Evolutionary conservation across 2,329 filamentous ascomycete genomes (phyloP).

Genomic region (Claviceps quebecensis): DNA sequence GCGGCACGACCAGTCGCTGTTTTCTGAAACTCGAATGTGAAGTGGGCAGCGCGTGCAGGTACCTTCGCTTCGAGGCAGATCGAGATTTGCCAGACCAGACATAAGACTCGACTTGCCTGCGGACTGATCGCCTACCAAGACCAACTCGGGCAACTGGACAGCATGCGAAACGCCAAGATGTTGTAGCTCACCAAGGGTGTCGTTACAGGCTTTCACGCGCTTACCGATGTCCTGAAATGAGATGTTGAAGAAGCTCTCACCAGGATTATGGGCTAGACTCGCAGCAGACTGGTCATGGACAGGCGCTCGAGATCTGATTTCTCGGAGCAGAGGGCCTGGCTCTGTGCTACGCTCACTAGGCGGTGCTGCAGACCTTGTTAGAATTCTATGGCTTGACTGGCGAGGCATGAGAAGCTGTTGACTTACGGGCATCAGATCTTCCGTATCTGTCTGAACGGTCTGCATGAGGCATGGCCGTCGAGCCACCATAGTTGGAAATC

Average conservation of each 20-base stretch:
- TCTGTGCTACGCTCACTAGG: slow-evolving; percentile 22
- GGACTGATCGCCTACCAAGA: slow-evolving; percentile 73
- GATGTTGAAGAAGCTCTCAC: slow-evolving; percentile 27
- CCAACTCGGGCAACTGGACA: slow-evolving; percentile 61
- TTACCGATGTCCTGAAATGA: slow-evolving; percentile 42
- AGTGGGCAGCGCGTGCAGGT: slow-evolving; percentile 73
- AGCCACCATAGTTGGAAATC: slow-evolving; percentile 11
- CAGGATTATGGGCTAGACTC: slow-evolving; percentile 11
- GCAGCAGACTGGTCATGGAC: slow-evolving; percentile 3
- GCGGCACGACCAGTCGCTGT: slow-evolving; percentile 50
- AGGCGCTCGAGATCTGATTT: slow-evolving; percentile 19
- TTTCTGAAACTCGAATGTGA: slow-evolving; percentile 55
- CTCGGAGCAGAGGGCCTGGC: slow-evolving; percentile 23
- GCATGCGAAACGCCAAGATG: slow-evolving; percentile 59
- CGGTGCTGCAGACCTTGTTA: slow-evolving; percentile 16
- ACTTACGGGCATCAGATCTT: slow-evolving; percentile 27
- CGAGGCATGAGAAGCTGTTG: background rate
- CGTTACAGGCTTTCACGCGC: slow-evolving; percentile 50
- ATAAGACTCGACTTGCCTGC: slow-evolving; percentile 64
- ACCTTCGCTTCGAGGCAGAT: slow-evolving; percentile 54
- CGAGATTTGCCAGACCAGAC: slow-evolving; percentile 54
- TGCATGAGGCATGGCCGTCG: slow-evolving; percentile 6
- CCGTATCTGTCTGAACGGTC: slow-evolving; percentile 14
- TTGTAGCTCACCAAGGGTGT: slow-evolving; percentile 53
- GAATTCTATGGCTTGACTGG: background rate